A percentile compares a stretch with the other conserved stretches of the same genome.
Evolutionary conservation across 495 filamentous ascomycete species (phyloP).

Genomic region (Trypethelium eluteriae): DNA sequence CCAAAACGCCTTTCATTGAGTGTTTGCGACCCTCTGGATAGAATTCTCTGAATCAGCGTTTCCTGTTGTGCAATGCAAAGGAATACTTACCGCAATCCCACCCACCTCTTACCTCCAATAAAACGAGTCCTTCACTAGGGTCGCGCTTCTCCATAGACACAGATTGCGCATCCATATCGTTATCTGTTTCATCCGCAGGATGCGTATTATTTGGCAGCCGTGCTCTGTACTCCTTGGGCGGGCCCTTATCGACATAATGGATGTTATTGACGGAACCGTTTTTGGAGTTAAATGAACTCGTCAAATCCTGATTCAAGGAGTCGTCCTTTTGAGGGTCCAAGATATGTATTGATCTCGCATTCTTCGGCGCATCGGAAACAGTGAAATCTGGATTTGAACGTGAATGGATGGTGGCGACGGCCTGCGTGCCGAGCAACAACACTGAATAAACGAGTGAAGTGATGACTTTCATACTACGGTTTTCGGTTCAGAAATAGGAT

Average conservation of each 20-base stretch:
- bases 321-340: not conserved
- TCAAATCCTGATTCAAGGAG: not conserved
- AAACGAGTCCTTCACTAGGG: not conserved
- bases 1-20: not conserved
- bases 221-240: not conserved
- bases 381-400: not conserved
- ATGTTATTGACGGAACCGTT: not conserved
- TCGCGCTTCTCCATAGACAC: not conserved
- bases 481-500: no score
- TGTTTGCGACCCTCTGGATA: not conserved
- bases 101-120: not conserved
- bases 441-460: not conserved
- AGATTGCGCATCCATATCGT: not conserved
- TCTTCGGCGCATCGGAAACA: not conserved
- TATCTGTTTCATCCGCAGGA: not conserved
- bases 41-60: not conserved
- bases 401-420: not conserved
- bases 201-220: not conserved
- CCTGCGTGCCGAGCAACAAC: not conserved
- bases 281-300: not conserved
- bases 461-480: no score
- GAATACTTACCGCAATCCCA: not conserved
- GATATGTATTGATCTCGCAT: not conserved
- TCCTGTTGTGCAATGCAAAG: not conserved
- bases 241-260: not conserved